A percentile compares a stretch with the other conserved stretches of the same genome.
phyloP scores from a whole-genome alignment of 345 rosid genomes.

The Ceriops tagal region DNA sequence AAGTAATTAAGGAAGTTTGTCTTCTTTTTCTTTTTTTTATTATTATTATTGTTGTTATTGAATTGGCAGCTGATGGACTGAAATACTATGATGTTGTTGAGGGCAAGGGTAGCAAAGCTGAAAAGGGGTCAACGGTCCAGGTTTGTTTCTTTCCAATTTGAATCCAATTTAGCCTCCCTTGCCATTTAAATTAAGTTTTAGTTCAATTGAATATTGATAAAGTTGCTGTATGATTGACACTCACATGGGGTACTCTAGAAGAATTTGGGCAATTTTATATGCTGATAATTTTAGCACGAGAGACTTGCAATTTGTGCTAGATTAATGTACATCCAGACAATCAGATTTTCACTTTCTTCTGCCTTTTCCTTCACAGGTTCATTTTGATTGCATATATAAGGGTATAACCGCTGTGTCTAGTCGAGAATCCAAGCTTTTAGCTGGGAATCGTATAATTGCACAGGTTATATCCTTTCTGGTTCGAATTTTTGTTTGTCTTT shows the following conservation, averaged over 20 bases:
- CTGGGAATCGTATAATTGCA: slow-evolving; percentile 87
- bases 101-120: slow-evolving; percentile 79
- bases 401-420: slow-evolving; percentile 78
- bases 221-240: no score
- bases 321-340: background rate
- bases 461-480: slow-evolving; percentile 41
- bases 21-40: background rate
- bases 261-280: no score
- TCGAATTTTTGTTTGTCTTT: background rate
- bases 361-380: slow-evolving; percentile 46
- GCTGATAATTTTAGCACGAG: no score
- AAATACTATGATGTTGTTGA: slow-evolving; percentile 74
- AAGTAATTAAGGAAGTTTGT: background rate
- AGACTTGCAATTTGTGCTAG: no score
- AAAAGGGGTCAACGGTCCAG: slow-evolving; percentile 70
- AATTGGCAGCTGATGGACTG: slow-evolving; percentile 67
- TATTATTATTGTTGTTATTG: background rate
- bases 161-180: background rate
- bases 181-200: no score
- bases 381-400: slow-evolving; percentile 73
- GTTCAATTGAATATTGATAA: no score
- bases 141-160: slow-evolving; percentile 28
- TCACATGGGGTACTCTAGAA: no score
- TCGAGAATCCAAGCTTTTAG: slow-evolving; percentile 84
- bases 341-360: background rate